Base-by-base conservation (phyloP, 2,329 filamentous ascomycete genomes). In the Trichoderma sp. region DNA sequence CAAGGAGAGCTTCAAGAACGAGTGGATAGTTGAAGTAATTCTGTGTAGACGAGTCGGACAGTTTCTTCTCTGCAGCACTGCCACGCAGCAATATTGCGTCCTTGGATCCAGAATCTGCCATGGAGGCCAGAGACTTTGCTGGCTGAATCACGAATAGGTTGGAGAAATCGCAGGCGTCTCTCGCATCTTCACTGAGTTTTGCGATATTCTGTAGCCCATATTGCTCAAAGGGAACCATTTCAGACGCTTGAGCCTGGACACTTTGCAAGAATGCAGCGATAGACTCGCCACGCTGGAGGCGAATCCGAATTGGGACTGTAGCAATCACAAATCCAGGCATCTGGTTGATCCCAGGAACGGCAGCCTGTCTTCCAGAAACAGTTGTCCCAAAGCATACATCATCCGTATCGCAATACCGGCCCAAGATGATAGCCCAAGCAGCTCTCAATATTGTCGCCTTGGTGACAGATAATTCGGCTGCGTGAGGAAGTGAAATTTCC, bases 1-100 rank as follows among this genome's bases (percentile, higher is more conserved):
- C 34, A 12, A 75, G 39, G 26, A 64, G 32, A 13, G 53, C 62
- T 30, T 74, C 59, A 3, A 73, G 28, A 11, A 74, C 73, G 59
- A 74, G 72, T 4, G 73, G 73, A 30, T 74, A 74, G 26, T 68
- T 74, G 36, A 74, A 74, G 39, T 74, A 74, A 62, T 71, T 61
- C 6, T 64, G 23, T 28, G 65, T 36, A 11, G 62, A 50, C 6
- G 55, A 34, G 15, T 62, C 61, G 6, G 47, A 65, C 15, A 61
- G 12, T 20, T 66, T 47, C 17, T 58, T 28, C 26, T 59, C 61
- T 3, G 23, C 68, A 36, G 20, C 23, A 9, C 28, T 55, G 11
- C 64, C 64, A 13, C 64, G n/a, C 17, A 66, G 20, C 64, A 71
- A 53, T 55, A 71, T 71, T 12, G 58, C 58, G 26, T 71, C 61